phyloP scores from a whole-genome alignment of 768 basidiomycete genomes.

The Naematelia encephala region DNA sequence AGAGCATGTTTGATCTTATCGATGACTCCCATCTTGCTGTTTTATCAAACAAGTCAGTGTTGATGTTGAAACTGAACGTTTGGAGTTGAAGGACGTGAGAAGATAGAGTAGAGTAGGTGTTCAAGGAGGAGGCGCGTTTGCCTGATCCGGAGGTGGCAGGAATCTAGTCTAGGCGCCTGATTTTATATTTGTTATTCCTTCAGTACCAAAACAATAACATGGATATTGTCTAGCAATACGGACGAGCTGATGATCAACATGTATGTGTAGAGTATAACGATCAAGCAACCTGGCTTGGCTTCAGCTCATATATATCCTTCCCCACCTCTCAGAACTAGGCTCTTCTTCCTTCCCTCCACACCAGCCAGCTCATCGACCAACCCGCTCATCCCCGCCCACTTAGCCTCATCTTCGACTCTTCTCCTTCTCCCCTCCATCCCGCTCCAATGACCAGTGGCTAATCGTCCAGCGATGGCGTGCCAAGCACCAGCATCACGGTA shows the following conservation, averaged over 20 bases:
- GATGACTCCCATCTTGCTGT: slow-evolving; percentile 30
- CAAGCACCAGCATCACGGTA: slow-evolving; percentile 25
- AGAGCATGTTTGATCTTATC: slow-evolving; percentile 42
- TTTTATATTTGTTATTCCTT: neutral
- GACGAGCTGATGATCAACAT: no score
- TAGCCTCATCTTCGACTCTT: slow-evolving; percentile 23
- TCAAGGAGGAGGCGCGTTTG: neutral
- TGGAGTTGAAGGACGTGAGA: neutral
- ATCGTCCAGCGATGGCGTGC: slow-evolving; percentile 21
- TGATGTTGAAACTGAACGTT: neutral
- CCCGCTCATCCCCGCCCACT: slow-evolving; percentile 29
- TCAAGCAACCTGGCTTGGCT: neutral
- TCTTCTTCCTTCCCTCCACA: slow-evolving; percentile 9
- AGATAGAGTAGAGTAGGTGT: neutral
- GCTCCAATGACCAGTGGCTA: slow-evolving; percentile 16
- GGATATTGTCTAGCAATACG: no score
- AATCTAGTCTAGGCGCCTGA: neutral
- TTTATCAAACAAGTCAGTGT: no score
- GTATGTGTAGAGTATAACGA: no score
- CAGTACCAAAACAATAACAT: neutral
- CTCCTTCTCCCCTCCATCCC: slow-evolving; percentile 10
- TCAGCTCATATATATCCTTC: slow-evolving; percentile 15
- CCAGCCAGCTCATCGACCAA: slow-evolving; percentile 13
- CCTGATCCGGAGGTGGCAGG: neutral
- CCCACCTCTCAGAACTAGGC: slow-evolving; percentile 18